Conservation (phyloP, 2,329 filamentous ascomycete genomes). For the Capronia americana region DNA sequence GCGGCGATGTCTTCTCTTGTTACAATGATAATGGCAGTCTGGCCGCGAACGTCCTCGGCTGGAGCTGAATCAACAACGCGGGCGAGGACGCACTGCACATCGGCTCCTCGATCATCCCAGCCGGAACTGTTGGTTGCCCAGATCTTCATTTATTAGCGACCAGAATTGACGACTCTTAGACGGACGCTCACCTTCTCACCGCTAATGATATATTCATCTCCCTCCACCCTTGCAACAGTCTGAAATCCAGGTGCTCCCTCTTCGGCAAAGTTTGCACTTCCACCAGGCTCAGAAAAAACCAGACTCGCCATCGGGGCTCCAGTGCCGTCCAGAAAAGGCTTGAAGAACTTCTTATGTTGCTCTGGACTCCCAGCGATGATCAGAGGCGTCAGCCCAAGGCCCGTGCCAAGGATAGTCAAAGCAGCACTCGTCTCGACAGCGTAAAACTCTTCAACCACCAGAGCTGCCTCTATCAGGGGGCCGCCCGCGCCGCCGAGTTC, state of each 20-base stretch:
- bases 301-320: conserved; percentile 59
- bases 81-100: conserved; percentile 61
- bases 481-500: conserved; percentile 55
- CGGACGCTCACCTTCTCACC: conserved; percentile 57
- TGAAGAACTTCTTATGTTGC: conserved; percentile 53
- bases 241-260: conserved; percentile 56
- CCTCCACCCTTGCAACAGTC: conserved; percentile 58
- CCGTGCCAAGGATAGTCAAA: conserved; percentile 60
- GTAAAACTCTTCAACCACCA: conserved; percentile 62
- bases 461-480: conserved; percentile 56
- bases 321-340: conserved; percentile 54
- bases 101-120: conserved; percentile 61
- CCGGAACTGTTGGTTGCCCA: conserved; percentile 63
- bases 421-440: conserved; percentile 58
- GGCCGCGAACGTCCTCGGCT: conserved; percentile 41
- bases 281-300: conserved; percentile 60
- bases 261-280: conserved; percentile 61
- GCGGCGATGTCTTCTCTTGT: conserved; percentile 56
- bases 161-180: neutral
- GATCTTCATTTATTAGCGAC: conserved; percentile 44
- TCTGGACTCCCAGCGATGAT: conserved; percentile 53
- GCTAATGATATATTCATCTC: conserved; percentile 59
- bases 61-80: conserved; percentile 45
- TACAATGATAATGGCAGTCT: conserved; percentile 59
- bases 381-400: conserved; percentile 60